phyloP scores from a whole-genome alignment of 192 early-diverging fungal species.

The Gamsiella multidivaricata region DNA sequence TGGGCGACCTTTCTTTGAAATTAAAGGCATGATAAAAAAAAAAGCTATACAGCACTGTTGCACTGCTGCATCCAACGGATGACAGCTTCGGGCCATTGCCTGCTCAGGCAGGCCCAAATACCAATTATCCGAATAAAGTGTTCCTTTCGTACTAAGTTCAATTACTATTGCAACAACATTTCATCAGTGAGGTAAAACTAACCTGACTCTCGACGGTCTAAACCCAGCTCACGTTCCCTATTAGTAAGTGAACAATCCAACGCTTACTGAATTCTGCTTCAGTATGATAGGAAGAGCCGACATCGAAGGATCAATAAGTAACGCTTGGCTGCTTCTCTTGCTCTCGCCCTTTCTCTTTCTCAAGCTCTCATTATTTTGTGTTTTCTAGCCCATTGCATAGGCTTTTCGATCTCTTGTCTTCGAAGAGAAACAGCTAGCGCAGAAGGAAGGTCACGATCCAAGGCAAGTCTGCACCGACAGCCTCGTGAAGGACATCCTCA shows the following conservation, averaged over 20 bases:
- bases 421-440: background rate
- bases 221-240: conserved; percentile 93
- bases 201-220: conserved; percentile 85
- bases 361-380: background rate
- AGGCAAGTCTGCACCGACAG: background rate
- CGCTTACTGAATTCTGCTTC: conserved; percentile 88
- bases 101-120: no score
- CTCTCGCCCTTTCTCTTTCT: background rate
- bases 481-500: conserved; percentile 2
- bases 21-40: no score
- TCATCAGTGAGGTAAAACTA: no score
- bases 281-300: conserved; percentile 88
- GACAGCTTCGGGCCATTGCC: no score
- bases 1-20: no score
- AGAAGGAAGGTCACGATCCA: conserved; percentile 10
- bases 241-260: conserved; percentile 89
- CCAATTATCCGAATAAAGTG: no score
- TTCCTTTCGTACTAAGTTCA: no score
- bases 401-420: conserved; percentile 3
- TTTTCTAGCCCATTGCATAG: background rate
- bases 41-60: no score
- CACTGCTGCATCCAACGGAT: no score
- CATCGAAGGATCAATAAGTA: conserved; percentile 89
- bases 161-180: no score
- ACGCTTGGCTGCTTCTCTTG: no score